Conservation (phyloP, 2,329 filamentous ascomycete genomes). For the Xylariaceae sp. region DNA sequence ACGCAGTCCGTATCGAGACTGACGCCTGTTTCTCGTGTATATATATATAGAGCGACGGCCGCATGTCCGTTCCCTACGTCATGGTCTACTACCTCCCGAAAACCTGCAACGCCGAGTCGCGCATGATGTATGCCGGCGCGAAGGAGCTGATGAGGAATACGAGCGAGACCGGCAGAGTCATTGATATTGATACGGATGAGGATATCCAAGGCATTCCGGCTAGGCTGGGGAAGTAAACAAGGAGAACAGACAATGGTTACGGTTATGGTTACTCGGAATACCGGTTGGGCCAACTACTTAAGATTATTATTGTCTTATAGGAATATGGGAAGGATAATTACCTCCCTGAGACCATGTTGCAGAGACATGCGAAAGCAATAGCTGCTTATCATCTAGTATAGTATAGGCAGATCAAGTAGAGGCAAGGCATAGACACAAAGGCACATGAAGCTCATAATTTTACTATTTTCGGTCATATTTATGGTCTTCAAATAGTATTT, state of each 20-base stretch:
- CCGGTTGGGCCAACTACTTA: no score
- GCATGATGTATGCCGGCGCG: conserved; percentile 93
- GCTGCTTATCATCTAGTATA: no score
- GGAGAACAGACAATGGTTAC: no score
- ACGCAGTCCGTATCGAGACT: no score
- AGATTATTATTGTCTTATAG: no score
- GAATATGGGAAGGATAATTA: no score
- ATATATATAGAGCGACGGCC: conserved; percentile 60
- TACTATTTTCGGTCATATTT: conserved; percentile 4
- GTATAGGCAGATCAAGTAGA: no score
- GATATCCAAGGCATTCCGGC: conserved; percentile 79
- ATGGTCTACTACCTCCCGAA: conserved; percentile 91
- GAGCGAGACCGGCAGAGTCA: conserved; percentile 79
- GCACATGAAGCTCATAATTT: conserved; percentile 1
- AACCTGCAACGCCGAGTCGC: conserved; percentile 80
- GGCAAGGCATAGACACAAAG: no score
- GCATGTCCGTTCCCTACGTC: conserved; percentile 86
- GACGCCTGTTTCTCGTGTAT: conserved; percentile 1
- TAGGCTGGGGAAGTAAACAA: conserved; percentile 44
- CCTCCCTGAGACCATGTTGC: no score
- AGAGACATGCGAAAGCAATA: no score
- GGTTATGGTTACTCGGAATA: no score
- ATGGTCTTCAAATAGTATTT: conserved; percentile 13
- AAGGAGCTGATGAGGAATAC: conserved; percentile 95
- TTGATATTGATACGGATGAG: conserved; percentile 78